Percentiles rank a stretch among this genome's conserved stretches.
Conservation (phyloP, 441 rosid species). For the Biscutella auriculata region DNA sequence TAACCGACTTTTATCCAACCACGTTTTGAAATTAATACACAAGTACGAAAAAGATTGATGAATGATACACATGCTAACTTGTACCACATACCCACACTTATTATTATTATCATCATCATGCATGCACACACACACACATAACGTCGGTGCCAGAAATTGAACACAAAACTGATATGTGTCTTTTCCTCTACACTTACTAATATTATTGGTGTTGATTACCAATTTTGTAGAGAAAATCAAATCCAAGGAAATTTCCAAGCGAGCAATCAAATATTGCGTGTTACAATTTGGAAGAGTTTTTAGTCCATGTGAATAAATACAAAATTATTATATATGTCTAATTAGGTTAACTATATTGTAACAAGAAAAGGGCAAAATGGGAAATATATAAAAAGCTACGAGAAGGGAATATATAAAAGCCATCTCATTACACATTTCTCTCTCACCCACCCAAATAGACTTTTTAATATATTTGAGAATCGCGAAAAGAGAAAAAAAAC, state of each 20-base stretch:
- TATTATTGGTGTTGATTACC: not conserved
- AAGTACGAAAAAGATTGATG: conserved; percentile 14
- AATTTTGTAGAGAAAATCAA: not conserved
- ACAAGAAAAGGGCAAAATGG: conserved; percentile 25
- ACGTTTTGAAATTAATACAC: not conserved
- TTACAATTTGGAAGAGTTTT: not conserved
- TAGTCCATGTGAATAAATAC: not conserved
- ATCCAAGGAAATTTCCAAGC: conserved; percentile 1
- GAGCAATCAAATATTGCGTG: conserved; percentile 21
- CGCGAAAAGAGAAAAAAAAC: not conserved
- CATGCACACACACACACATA: no score
- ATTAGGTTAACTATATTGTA: conserved; percentile 27
- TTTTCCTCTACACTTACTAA: not conserved
- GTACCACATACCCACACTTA: not conserved
- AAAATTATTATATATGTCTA: not conserved
- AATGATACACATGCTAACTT: conserved; percentile 15
- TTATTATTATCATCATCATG: no score
- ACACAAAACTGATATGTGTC: conserved; percentile 17
- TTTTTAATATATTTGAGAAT: conserved; percentile 1
- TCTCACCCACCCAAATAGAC: conserved; percentile 15
- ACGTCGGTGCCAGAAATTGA: conserved; percentile 24
- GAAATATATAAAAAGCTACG: not conserved
- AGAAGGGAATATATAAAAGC: not conserved
- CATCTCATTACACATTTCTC: conserved; percentile 13
- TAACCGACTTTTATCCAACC: no score